A percentile compares a stretch with the other conserved stretches of the same genome.
These are phyloP conservation scores for Graphium sp. DNA, from an alignment of 2,329 filamentous ascomycete genomes.

Conservation along the genomic window DNA sequence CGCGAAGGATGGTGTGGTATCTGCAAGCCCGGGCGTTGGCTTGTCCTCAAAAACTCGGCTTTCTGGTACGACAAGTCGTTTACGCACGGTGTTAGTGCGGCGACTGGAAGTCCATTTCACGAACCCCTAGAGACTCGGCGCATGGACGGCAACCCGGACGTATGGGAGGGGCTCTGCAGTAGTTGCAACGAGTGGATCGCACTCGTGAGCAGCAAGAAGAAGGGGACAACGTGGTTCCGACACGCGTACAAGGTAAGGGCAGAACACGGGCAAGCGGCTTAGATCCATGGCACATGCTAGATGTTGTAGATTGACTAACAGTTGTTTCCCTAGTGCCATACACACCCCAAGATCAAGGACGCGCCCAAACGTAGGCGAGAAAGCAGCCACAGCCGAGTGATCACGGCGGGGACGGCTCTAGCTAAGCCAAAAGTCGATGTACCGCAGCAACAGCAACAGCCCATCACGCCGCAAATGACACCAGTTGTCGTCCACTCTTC, in stretches of 20 bases:
- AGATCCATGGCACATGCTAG: background rate
- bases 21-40: constrained; percentile 73
- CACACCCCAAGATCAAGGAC: constrained; percentile 56
- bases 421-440: constrained; percentile 30
- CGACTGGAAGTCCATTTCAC: constrained; percentile 63
- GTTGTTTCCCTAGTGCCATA: constrained; percentile 38
- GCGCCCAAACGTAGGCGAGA: constrained; percentile 51
- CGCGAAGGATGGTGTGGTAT: constrained; percentile 82
- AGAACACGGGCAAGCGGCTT: background rate
- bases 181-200: constrained; percentile 70
- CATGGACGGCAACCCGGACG: constrained; percentile 66
- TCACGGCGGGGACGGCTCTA: no score
- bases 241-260: constrained; percentile 67
- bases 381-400: constrained; percentile 34
- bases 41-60: constrained; percentile 77
- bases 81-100: constrained; percentile 71
- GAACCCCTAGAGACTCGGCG: constrained; percentile 58
- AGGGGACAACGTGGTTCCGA: constrained; percentile 82
- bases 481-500: constrained; percentile 11
- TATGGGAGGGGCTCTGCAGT: constrained; percentile 66
- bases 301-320: constrained; percentile 1
- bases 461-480: constrained; percentile 25
- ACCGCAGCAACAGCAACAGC: constrained; percentile 11
- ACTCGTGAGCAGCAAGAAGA: constrained; percentile 73
- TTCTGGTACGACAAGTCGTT: constrained; percentile 93